phyloP scores from a whole-genome alignment of 2,329 filamentous ascomycete species.

The Apiospora pterosperma region DNA sequence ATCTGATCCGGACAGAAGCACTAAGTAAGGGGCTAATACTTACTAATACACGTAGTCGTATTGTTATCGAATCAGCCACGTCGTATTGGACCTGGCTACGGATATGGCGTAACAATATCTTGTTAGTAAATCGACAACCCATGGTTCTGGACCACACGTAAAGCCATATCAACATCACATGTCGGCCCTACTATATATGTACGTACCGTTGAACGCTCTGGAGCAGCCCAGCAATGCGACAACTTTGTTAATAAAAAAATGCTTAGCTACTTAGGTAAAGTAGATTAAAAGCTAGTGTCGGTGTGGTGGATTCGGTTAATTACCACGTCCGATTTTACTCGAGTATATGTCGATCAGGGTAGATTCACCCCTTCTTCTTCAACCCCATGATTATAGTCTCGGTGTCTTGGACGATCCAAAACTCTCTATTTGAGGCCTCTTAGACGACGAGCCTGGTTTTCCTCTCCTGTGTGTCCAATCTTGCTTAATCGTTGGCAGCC shows the following conservation, averaged over 20 bases:
- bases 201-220: too few species aligned
- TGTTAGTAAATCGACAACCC: background rate
- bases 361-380: too few species aligned
- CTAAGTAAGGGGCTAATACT: background rate
- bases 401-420: background rate
- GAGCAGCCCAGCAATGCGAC: too few species aligned
- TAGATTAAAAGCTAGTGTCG: too few species aligned
- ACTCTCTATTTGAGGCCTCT: background rate
- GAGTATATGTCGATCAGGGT: background rate
- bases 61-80: background rate
- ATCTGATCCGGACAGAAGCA: background rate
- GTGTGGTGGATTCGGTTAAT: background rate
- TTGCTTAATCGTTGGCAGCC: background rate
- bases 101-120: background rate
- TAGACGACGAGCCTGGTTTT: too few species aligned
- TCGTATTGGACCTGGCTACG: background rate
- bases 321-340: background rate
- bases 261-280: too few species aligned
- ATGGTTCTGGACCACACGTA: background rate
- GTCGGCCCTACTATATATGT: background rate
- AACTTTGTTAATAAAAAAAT: too few species aligned
- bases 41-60: too few species aligned
- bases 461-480: background rate
- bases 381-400: background rate
- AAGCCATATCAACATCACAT: background rate